Evolutionary conservation across 179 eudicot species (phyloP), one percentile per base, ranked within the genome.

Genomic region (Carnegiea gigantea): DNA sequence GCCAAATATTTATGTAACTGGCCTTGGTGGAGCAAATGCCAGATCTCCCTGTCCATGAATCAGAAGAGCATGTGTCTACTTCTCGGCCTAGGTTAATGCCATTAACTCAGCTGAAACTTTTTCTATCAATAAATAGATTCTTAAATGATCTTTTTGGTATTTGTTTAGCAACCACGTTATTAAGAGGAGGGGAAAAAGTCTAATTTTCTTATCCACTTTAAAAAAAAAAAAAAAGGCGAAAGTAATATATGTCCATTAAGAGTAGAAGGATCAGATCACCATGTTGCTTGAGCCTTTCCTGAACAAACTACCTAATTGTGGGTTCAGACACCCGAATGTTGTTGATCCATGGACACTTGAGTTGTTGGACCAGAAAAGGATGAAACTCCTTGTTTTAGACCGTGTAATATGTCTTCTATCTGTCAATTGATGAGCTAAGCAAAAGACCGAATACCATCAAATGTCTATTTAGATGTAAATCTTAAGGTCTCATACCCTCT

Each of bases 21-120:
- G 68, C 38, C 74, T 43, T 73, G 73, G 74, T 79, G 81, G 83
- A 70, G 82, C 86, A 85, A 85, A 89, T 89, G 92, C 84, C 86
- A 62, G 83, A 88, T 78, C 83, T 81, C 81, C 79, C 85, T 72
- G 85, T 83, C 62, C 78, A 79, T 80, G 87, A 72, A 74, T 79
- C 85, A 75, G 85, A 78, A 79, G 87, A 84, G 79, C 78, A 64
- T 38, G 40, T 64, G 40, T 76, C 87, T 10, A 79, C 84, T 78
- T 83, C 86, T 54, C 68, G 74, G 75, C 82, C 78, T 77, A 89
- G 92, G 90, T 89, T 78, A 48, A 81, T 79, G n/a, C 78, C 62
- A 36, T 79, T 85, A 53, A 44, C 73, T 60, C 74, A 36, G 36
- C 36, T 67, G 40, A 13, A 59, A 28, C 62, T 21, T 57, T 68